Conservation (phyloP, 345 rosid genomes). For the Salix exigua region DNA sequence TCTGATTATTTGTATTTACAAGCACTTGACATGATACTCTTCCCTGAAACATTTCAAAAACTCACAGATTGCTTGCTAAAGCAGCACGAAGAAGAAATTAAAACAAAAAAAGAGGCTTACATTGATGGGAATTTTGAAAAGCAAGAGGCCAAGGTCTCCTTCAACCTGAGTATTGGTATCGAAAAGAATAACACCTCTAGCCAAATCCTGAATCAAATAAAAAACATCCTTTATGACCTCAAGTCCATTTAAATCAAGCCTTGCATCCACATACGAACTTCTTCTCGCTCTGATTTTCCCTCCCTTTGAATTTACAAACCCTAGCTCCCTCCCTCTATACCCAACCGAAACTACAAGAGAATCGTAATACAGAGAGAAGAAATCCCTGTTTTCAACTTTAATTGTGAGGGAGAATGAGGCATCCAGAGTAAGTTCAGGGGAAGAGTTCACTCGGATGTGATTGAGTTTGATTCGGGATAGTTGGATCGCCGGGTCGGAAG, state of each 20-base stretch:
- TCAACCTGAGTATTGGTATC: slow-evolving; percentile 51
- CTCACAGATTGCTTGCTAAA: too few species aligned
- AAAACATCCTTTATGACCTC: slow-evolving; percentile 64
- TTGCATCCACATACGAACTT: slow-evolving; percentile 61
- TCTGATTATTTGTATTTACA: slow-evolving; percentile 58
- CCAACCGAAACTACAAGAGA: slow-evolving; percentile 63
- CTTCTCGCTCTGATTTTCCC: slow-evolving; percentile 58
- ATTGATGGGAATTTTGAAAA: slow-evolving; percentile 62
- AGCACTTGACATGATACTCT: slow-evolving; percentile 67
- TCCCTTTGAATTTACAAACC: slow-evolving; percentile 53
- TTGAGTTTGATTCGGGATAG: slow-evolving; percentile 57
- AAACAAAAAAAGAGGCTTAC: slow-evolving; percentile 21
- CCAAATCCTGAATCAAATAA: slow-evolving; percentile 71
- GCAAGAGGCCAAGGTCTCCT: slow-evolving; percentile 59
- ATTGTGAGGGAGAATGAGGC: slow-evolving; percentile 61
- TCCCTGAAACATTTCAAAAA: slow-evolving; percentile 42
- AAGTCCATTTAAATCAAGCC: slow-evolving; percentile 70
- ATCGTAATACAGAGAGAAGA: slow-evolving; percentile 59
- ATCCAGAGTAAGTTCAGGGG: slow-evolving; percentile 49
- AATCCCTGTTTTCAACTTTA: slow-evolving; percentile 58
- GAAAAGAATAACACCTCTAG: slow-evolving; percentile 63
- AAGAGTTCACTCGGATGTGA: slow-evolving; percentile 45
- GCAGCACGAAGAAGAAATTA: neutral
- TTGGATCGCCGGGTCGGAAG: slow-evolving; percentile 59
- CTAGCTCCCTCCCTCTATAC: slow-evolving; percentile 75